Evolutionary conservation across 192 early-diverging fungal genomes (phyloP).

Genomic region (Entomortierella lignicola): DNA sequence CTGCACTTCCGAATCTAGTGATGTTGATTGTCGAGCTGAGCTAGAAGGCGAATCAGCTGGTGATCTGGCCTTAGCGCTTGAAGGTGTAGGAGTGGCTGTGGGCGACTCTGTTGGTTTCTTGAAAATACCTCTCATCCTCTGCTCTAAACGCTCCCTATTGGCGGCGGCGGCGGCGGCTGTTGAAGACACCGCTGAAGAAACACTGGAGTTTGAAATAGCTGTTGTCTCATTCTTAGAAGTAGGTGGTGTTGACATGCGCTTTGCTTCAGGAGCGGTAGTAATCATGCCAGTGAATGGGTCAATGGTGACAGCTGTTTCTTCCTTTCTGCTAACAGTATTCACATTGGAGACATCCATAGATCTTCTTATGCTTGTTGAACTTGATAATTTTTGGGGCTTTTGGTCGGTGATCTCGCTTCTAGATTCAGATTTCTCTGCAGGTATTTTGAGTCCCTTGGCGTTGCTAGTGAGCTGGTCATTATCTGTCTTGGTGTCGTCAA

Average conservation of each 20-base stretch:
- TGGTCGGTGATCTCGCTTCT: not conserved
- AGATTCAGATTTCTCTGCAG: not conserved
- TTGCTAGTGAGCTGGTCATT: not conserved
- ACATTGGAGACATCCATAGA: conserved; percentile 8
- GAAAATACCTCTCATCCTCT: conserved; percentile 55
- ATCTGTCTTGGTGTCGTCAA: not conserved
- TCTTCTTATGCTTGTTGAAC: not conserved
- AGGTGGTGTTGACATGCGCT: conserved; percentile 38
- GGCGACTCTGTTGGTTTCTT: conserved; percentile 28
- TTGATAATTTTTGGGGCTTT: not conserved
- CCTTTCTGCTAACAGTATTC: not conserved
- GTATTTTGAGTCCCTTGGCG: not conserved
- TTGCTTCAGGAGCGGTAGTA: conserved; percentile 49
- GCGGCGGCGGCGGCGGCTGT: conserved; percentile 26
- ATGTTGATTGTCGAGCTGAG: conserved; percentile 15
- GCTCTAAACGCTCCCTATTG: conserved; percentile 60
- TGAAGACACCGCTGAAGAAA: conserved; percentile 15
- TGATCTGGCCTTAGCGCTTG: conserved; percentile 12
- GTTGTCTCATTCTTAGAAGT: not conserved
- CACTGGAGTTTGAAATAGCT: not conserved
- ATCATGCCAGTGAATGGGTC: conserved; percentile 65
- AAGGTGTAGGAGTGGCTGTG: conserved; percentile 18
- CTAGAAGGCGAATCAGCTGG: conserved; percentile 10
- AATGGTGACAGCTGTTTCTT: conserved; percentile 26
- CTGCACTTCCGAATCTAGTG: conserved; percentile 5